Evolutionary conservation across 2,329 filamentous ascomycete species (phyloP), one percentile per base, ranked within the genome.

Genomic region (Aureobasidium pullulans): DNA sequence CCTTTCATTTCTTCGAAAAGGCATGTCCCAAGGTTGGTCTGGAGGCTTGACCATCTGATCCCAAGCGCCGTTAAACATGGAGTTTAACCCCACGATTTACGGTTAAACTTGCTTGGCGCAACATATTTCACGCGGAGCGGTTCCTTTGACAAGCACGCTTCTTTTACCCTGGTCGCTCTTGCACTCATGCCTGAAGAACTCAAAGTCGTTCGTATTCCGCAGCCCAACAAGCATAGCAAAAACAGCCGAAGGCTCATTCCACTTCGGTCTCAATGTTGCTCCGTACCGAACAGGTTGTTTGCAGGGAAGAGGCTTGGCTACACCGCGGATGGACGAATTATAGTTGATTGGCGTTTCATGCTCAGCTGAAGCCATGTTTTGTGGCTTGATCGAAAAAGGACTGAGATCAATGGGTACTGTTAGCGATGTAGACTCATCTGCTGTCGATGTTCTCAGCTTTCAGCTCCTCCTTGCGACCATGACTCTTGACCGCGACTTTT

Each of bases 351-450:
- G 19, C 52, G 52, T 46, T 36, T 4, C 43, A 48, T 15, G 53
- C 23, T 57, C 54, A 57, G 54, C 54, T 57, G 42, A 57, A 57
- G 37, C n/a, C 54, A 48, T 48, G 43, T 40, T 40, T 32, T 47
- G 32, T 48, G 54, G 43, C 54, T 57, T 57, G 32, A 23, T 23
- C 54, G 4, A 16, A 48, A 34, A 11, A 13, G 23, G 43, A 28
- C 31, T n/a, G 23, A 15, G 50, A 34, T 19, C 11, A 8, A 31
- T 43, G 9, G 31, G 16, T 37, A 44, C 10, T 4, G 19, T 16
- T 11, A n/a, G 29, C 11, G 13, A 46, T 46, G 52, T 43, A 54
- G 42, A 31, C 40, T 36, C 40, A 23, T 40, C 23, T 52, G 48
- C 48, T 40, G 23, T 7, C 29, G 15, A 15, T 23, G 16, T 23